phyloP scores from a whole-genome alignment of 305 asterid genomes.

The Ajuga reptans region DNA sequence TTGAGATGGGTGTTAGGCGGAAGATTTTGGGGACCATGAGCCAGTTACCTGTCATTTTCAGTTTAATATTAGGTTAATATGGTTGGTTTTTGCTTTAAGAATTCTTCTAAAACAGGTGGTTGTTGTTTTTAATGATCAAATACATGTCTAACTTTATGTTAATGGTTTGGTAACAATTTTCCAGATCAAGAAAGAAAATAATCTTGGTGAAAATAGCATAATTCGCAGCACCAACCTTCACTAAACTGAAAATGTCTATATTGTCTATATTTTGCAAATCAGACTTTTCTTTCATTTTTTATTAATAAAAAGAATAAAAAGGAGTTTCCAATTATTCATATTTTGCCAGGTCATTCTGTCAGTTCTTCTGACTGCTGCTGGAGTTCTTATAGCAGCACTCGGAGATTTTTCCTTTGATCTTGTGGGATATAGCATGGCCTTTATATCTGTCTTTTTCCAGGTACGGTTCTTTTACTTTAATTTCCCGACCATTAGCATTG shows the following conservation, averaged over 20 bases:
- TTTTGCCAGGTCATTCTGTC: constrained; percentile 75
- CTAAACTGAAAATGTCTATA: not conserved
- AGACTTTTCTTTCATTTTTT: not conserved
- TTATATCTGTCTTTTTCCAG: constrained; percentile 90
- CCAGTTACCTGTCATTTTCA: not conserved
- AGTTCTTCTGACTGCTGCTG: constrained; percentile 78
- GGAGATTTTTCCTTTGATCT: constrained; percentile 97
- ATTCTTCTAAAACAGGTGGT: not conserved
- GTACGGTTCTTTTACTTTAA: constrained; percentile 28
- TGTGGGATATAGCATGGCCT: constrained; percentile 81
- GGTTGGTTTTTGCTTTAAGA: not conserved
- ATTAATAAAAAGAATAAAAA: not conserved
- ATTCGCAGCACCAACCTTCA: not conserved
- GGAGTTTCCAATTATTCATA: not conserved
- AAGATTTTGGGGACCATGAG: not conserved
- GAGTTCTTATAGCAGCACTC: constrained; percentile 83
- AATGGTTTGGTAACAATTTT: not conserved
- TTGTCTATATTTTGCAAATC: not conserved
- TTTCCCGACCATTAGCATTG: not conserved
- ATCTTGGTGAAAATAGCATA: not conserved
- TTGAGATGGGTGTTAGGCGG: too few species aligned
- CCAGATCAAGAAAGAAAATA: not conserved
- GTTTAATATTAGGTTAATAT: not conserved
- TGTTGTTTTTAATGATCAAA: not conserved
- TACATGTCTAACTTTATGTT: not conserved